Conservation (phyloP, 805 yeast species). For the Suhomyces xylopsoci region DNA sequence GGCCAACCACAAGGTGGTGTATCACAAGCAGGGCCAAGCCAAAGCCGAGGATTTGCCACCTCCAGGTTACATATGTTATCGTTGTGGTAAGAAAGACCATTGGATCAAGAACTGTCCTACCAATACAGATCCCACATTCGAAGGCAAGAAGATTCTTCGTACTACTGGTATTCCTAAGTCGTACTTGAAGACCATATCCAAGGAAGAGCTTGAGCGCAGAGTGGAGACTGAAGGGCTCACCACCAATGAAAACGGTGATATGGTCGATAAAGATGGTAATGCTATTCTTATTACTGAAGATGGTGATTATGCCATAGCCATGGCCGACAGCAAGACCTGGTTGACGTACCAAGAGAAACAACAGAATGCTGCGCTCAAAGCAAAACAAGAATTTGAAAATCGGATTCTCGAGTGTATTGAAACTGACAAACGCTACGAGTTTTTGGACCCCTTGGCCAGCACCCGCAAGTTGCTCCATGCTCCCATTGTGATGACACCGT, state of each 20-base stretch:
- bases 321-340: slow-evolving; percentile 93
- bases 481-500: slow-evolving; percentile 77
- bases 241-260: slow-evolving; percentile 42
- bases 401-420: slow-evolving; percentile 29
- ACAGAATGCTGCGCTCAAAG: slow-evolving; percentile 45
- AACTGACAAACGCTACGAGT: slow-evolving; percentile 34
- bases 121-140: slow-evolving; percentile 87
- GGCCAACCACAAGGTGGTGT: slow-evolving; percentile 80
- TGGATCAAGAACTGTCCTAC: slow-evolving; percentile 97
- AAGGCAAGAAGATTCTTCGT: slow-evolving; percentile 83
- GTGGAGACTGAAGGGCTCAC: slow-evolving; percentile 34
- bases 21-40: slow-evolving; percentile 42
- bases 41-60: slow-evolving; percentile 78
- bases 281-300: slow-evolving; percentile 86
- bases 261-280: slow-evolving; percentile 45
- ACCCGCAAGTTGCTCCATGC: slow-evolving; percentile 53
- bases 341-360: slow-evolving; percentile 73
- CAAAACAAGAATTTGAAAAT: slow-evolving; percentile 51
- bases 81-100: slow-evolving; percentile 93
- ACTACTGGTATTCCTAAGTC: slow-evolving; percentile 98
- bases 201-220: slow-evolving; percentile 61
- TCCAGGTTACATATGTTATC: slow-evolving; percentile 91
- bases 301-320: slow-evolving; percentile 93
- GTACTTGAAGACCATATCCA: slow-evolving; percentile 80
- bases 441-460: slow-evolving; percentile 61